Conservation (phyloP, 2,329 filamentous ascomycete genomes). For the Nannizziopsis barbatae region DNA sequence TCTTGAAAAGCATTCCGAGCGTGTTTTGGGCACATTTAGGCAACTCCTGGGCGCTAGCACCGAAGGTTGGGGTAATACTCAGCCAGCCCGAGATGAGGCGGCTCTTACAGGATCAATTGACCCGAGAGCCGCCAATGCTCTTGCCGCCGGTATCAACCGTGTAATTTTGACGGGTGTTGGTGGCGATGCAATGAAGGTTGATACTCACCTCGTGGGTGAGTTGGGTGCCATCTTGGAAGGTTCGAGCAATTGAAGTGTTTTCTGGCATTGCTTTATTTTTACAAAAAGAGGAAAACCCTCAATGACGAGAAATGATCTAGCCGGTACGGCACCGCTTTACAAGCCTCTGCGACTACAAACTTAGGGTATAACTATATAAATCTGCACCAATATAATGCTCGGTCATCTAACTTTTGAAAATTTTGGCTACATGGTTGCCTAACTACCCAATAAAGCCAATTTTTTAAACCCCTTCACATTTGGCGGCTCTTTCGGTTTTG, state of each 20-base stretch:
- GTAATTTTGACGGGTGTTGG: constrained; percentile 89
- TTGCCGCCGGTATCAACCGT: constrained; percentile 71
- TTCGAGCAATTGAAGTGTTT: constrained; percentile 10
- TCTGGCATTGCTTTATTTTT: neutral
- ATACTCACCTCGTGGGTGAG: constrained; percentile 63
- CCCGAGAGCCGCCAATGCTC: constrained; percentile 44
- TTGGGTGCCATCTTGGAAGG: constrained; percentile 42
- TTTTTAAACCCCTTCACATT: constrained; percentile 40
- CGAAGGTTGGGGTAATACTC: constrained; percentile 40
- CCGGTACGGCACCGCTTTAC: too few relatives aligned
- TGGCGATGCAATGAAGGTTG: constrained; percentile 70
- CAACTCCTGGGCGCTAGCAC: constrained; percentile 55
- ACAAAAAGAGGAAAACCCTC: too few relatives aligned
- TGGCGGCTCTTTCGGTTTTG: constrained; percentile 38
- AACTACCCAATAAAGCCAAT: constrained; percentile 28
- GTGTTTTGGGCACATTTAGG: constrained; percentile 70
- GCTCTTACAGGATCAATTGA: constrained; percentile 49
- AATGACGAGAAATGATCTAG: constrained; percentile 1
- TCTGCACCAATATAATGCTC: neutral
- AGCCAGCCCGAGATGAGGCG: constrained; percentile 42
- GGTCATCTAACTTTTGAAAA: neutral
- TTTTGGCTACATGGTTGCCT: neutral
- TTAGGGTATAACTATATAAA: neutral
- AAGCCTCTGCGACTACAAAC: neutral
- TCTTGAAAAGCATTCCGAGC: constrained; percentile 61